phyloP scores from a whole-genome alignment of 2,329 filamentous ascomycete species.

The Podosphaera aphanis region DNA sequence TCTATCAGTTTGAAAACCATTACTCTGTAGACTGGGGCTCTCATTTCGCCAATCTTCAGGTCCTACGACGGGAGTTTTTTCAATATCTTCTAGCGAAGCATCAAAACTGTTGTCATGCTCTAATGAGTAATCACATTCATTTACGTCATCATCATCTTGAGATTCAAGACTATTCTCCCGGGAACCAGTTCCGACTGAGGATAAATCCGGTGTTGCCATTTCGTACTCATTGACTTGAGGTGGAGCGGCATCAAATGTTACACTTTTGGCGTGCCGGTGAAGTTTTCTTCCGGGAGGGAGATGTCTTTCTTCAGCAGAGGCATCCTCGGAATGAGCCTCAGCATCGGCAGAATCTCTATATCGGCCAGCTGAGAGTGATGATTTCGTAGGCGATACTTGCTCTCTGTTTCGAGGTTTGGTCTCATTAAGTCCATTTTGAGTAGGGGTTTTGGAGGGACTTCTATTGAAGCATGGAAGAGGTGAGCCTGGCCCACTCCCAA shows the following conservation, averaged over 20 bases:
- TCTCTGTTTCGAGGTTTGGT: conserved; percentile 37
- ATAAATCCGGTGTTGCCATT: conserved; percentile 91
- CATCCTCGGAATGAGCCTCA: conserved; percentile 45
- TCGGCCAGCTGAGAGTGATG: conserved; percentile 49
- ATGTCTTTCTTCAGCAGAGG: conserved; percentile 33
- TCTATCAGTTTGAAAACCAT: background rate
- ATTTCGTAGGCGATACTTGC: conserved; percentile 64
- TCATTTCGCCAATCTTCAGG: conserved; percentile 87
- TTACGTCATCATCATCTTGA: conserved; percentile 44
- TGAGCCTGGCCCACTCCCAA: conserved; percentile 33
- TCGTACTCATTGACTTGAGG: conserved; percentile 96
- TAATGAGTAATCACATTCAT: conserved; percentile 28
- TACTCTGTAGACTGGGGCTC: conserved; percentile 21
- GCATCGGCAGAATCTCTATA: conserved; percentile 41
- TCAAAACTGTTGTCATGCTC: conserved; percentile 70
- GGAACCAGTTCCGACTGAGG: conserved; percentile 69
- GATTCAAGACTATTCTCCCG: conserved; percentile 86
- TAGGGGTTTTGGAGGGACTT: conserved; percentile 18
- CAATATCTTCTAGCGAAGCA: conserved; percentile 79
- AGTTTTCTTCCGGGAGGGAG: conserved; percentile 42
- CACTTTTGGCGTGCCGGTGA: conserved; percentile 79
- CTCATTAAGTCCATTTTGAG: conserved; percentile 8
- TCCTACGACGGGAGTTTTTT: conserved; percentile 93
- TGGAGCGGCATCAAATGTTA: conserved; percentile 84
- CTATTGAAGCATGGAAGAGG: conserved; percentile 17